Base-by-base conservation (phyloP, 2,329 filamentous ascomycete genomes). In the Claviceps digitariae region DNA sequence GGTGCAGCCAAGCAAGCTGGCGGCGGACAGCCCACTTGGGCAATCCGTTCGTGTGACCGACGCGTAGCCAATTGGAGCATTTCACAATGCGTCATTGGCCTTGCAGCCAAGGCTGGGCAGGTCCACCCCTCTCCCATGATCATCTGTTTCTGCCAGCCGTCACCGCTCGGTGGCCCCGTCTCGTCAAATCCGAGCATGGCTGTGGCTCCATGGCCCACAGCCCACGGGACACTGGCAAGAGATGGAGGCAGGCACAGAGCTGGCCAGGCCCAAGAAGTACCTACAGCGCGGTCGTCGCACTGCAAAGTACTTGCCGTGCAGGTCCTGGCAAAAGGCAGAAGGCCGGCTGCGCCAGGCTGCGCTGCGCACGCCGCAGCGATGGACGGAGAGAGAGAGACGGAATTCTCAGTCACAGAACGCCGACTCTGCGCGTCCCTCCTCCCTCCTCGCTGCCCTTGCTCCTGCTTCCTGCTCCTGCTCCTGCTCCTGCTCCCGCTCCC, bases 31-130 rank as follows among this genome's bases (percentile, higher is more conserved):
- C 36, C 48, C 48, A 50, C 36, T 40, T 40, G 34, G 29, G 8
- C 15, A 17, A 13, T 23, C 43, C 31, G n/a, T 21, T 23, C 6
- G 23, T n/a, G 23, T 13, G 2, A 20, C 15, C 25, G 20, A 13
- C n/a, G 7, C 27, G 27, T 40, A 41, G 25, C 29, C 52, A 50
- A 49, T 54, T 34, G 45, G 36, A 51, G 41, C 43, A 20, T 8
- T 5, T 8, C 27, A 29, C 48, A 60, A 63, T 61, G 62, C 62
- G 61, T 65, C 63, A 67, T 66, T 67, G 63, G 64, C 53, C 43
- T 57, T 47, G 50, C 36, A 50, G 51, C 56, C 57, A 56, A 57
- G 55, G 56, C 55, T 60, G 54, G 54, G 56, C 52, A 54, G 57
- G 57, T 57, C 50, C 55, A 53, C 44, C 20, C 40, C 17, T 54